A percentile compares a stretch with the other conserved stretches of the same genome.
Evolutionary conservation across 2,329 filamentous ascomycete species (phyloP).

Genomic region (Alternaria sp.): DNA sequence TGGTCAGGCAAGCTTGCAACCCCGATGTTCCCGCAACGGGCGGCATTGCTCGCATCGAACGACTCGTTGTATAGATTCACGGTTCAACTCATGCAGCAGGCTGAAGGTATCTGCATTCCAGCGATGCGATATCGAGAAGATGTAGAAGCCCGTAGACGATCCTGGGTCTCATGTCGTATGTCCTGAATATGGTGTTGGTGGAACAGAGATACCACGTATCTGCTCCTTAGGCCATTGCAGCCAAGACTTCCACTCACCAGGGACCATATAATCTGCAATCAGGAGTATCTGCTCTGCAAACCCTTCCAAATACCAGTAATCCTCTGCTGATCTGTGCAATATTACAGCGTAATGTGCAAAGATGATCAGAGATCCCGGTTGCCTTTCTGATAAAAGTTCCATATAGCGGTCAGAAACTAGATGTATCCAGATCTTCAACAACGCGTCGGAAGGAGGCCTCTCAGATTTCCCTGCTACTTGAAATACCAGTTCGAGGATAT

Average conservation of each 20-base stretch:
- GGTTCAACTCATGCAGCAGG: background rate
- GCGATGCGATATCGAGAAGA: background rate
- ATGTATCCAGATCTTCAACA: conserved; percentile 43
- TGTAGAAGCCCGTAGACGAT: background rate
- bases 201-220: conserved; percentile 20
- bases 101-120: background rate
- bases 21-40: background rate
- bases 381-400: conserved; percentile 39
- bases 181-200: conserved; percentile 12
- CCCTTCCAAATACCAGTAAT: conserved; percentile 41
- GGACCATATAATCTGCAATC: conserved; percentile 38
- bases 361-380: conserved; percentile 48
- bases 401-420: conserved; percentile 37
- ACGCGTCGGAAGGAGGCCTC: conserved; percentile 33
- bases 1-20: background rate
- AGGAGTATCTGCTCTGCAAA: conserved; percentile 36
- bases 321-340: conserved; percentile 30
- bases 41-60: background rate
- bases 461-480: conserved; percentile 22
- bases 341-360: conserved; percentile 50
- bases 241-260: conserved; percentile 40
- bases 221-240: conserved; percentile 43
- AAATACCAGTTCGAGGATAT: conserved; percentile 35
- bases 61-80: background rate
- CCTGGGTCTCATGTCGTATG: conserved; percentile 2